Evolutionary conservation across 768 basidiomycete species (phyloP), one percentile per base, ranked within the genome.

Genomic region (Ramaria sp.): DNA sequence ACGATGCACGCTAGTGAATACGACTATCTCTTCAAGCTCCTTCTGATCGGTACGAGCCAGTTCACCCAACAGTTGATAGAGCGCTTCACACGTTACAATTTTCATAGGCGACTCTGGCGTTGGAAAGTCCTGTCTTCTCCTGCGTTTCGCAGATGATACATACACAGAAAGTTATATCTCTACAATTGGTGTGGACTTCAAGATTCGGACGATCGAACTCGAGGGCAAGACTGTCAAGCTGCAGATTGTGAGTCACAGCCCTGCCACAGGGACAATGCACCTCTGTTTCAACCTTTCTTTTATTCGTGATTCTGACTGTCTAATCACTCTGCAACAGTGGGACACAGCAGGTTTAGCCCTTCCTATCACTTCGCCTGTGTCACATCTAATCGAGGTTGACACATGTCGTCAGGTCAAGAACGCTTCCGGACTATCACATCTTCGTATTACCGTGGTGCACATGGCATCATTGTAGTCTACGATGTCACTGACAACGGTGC

Each of bases 391-490:
- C 22, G 9, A 57, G 46, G 37, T 56, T 64, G 34, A 19, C 20
- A 52, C n/a, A 38, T 52, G 33, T 61, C 43, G 55, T 61, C 60
- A 90, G 89, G 96, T 39, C 96, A 99, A 71, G 96, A 99, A 72
- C 84, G 94, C 31, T 97, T 97, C 86, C 83, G 96, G 60, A 98
- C 96, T 13, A 99, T 99, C 70, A 98, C 96, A 7, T 92, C 94
- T 3, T 91, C 94, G n/a, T 99, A 99, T 78, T 99, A 99, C 76
- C 83, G 96, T 59, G 96, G 96, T 42, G 96, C 96, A 49, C 92
- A 95, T 68, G 96, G 96, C 61, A 98, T 98, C 69, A 88, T 98
- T 66, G 88, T 98, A 51, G 94, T 98, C n/a, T 98, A 97, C 75
- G 90, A 92, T 69, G 93, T 97, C 54, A 95, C 93, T 43, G 94